A percentile compares a stretch with the other conserved stretches of the same genome.
Evolutionary conservation across 2,329 filamentous ascomycete species (phyloP).

Genomic region (Aspergillus bombycis): DNA sequence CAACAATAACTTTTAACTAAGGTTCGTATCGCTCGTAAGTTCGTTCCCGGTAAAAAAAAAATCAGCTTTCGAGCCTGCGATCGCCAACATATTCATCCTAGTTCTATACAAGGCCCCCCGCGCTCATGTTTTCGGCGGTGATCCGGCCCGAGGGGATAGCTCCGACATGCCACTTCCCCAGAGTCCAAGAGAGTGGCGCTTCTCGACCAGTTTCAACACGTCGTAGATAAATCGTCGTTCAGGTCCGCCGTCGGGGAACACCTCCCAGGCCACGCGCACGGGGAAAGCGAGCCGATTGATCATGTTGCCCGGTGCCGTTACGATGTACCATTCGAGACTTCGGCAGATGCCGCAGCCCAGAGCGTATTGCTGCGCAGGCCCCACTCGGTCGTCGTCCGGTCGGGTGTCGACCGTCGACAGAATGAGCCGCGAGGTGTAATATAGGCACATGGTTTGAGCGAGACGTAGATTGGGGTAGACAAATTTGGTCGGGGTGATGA

Average conservation of each 20-base stretch:
- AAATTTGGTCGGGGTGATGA: conserved; percentile 33
- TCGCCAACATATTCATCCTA: not conserved
- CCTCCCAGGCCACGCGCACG: conserved; percentile 43
- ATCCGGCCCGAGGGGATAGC: conserved; percentile 32
- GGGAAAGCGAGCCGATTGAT: conserved; percentile 44
- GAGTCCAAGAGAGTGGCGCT: conserved; percentile 37
- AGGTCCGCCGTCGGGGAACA: conserved; percentile 35
- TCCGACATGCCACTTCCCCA: conserved; percentile 43
- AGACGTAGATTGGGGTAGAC: conserved; percentile 40
- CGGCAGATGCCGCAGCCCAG: conserved; percentile 41
- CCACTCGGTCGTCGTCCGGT: conserved; percentile 33
- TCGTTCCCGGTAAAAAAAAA: not conserved
- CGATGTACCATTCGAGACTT: conserved; percentile 39
- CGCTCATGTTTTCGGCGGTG: conserved; percentile 21
- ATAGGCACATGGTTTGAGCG: conserved; percentile 42
- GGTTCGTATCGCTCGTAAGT: not conserved
- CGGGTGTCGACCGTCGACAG: conserved; percentile 39
- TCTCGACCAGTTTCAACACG: conserved; percentile 39
- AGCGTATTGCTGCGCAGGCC: conserved; percentile 35
- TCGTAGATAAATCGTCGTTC: conserved; percentile 37
- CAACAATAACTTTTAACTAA: not conserved
- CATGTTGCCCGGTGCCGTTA: conserved; percentile 41
- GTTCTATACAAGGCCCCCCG: too few species aligned
- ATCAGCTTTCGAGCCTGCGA: not conserved
- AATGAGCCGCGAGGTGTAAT: conserved; percentile 37